These are phyloP conservation scores for Euclidium syriacum DNA, from an alignment of 345 rosid species.

Conservation along the genomic window DNA sequence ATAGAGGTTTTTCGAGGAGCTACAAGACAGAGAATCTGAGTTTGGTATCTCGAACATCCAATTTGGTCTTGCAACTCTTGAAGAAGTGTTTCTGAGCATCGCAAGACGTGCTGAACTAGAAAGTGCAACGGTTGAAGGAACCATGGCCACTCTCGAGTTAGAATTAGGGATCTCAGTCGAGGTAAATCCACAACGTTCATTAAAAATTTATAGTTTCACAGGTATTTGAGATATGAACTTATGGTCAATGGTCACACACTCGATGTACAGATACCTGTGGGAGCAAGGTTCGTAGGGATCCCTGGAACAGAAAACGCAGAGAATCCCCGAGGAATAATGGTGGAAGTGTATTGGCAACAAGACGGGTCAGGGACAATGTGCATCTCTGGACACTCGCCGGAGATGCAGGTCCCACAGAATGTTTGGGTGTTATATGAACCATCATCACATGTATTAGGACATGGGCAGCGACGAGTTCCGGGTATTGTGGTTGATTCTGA, in stretches of 20 bases:
- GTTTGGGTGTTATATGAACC: no score
- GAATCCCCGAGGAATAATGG: conserved; percentile 73
- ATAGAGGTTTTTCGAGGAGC: conserved; percentile 64
- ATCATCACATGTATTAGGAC: no score
- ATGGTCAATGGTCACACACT: no score
- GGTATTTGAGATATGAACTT: no score
- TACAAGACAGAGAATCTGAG: conserved; percentile 57
- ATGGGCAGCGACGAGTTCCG: no score
- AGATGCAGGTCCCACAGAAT: conserved; percentile 72
- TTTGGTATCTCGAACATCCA: conserved; percentile 83
- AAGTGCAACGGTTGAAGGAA: conserved; percentile 74
- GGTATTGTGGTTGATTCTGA: no score
- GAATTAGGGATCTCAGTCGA: conserved; percentile 60
- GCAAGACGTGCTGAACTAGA: conserved; percentile 91
- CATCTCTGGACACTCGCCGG: conserved; percentile 73
- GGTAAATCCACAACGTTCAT: conserved; percentile 39
- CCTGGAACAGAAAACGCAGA: conserved; percentile 60
- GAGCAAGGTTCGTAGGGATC: conserved; percentile 70
- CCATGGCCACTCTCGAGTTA: conserved; percentile 53
- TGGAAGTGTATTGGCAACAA: conserved; percentile 89
- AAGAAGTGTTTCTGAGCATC: conserved; percentile 90
- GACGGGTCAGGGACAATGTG: conserved; percentile 79
- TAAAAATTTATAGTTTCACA: background rate
- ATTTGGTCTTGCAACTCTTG: conserved; percentile 87
- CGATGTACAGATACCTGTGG: conserved; percentile 71